Base-by-base conservation (phyloP, 2,329 filamentous ascomycete genomes). In the Alternaria sp. region DNA sequence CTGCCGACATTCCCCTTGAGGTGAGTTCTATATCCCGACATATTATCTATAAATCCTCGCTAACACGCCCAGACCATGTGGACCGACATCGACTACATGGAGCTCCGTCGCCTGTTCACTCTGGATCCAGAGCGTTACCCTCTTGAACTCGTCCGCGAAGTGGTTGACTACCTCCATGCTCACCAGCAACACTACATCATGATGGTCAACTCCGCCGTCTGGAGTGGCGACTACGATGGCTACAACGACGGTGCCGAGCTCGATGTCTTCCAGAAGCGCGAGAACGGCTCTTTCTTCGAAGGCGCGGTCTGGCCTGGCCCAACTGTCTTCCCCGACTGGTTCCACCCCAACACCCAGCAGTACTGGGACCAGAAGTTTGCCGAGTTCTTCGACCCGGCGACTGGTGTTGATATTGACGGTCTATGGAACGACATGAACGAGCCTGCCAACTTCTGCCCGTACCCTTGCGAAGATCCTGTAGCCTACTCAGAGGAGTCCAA, bases 251-350 rank as follows among this genome's bases (percentile, higher is more conserved):
- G 91, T 1, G 79, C 87, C 1, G 83, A 86, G 15, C 80, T 86
- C 6, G 85, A 82, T 28, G 77, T 86, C 6, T 88, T 88, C 77
- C 75, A 87, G 30, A 83, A 84, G 65, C 68, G 62, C 8, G 71
- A 75, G 30, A 89, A 93, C 68, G 90, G 85, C 15, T 83, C 82
- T 4, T 75, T 86, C 32, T 88, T 85, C 69, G 73, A 84, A 64
- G 87, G 91, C 13, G 91, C 92, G 23, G 91, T 94, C 15, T 95
- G 92, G 92, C 90, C 91, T 9, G 91, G 91, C 50, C 85, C 89
- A 9, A 87, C 89, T 0, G 89, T 87, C 4, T 93, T 90, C 76
- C 90, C 90, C 0, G 92, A 95, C 74, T 95, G 91, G 91, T 93
- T 93, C 75, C 82, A 89, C 28, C 83, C 85, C 10, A 87, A 87